These are phyloP conservation scores for Sindora glabra DNA, from an alignment of 306 rosid species.

Conservation along the genomic window DNA sequence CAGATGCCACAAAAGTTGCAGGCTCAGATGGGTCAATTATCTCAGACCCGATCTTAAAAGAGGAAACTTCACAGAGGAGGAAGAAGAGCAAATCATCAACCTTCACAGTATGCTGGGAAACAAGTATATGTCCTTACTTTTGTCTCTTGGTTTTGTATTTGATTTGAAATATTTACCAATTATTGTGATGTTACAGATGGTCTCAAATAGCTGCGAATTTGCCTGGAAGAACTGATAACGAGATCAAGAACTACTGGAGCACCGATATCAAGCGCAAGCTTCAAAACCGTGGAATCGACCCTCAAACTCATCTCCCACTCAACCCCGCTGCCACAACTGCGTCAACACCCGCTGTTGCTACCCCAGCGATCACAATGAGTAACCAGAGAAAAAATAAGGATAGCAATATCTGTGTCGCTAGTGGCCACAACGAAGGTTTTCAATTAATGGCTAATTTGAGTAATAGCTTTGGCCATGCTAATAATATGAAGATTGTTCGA, in stretches of 20 bases:
- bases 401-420: neutral
- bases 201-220: constrained; percentile 61
- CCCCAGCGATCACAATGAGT: neutral
- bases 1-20: constrained; percentile 72
- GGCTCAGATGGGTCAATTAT: constrained; percentile 70
- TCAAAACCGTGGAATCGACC: constrained; percentile 60
- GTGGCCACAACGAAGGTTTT: neutral
- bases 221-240: constrained; percentile 72
- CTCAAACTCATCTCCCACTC: constrained; percentile 60
- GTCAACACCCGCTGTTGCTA: neutral
- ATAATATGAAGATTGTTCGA: too few relatives aligned
- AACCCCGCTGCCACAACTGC: constrained; percentile 4
- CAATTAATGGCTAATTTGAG: neutral
- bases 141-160: neutral
- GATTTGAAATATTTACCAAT: neutral
- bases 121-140: constrained; percentile 37
- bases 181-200: constrained; percentile 39
- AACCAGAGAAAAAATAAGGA: neutral
- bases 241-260: constrained; percentile 73
- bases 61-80: constrained; percentile 66
- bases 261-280: constrained; percentile 66
- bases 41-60: constrained; percentile 68
- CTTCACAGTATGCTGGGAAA: constrained; percentile 74
- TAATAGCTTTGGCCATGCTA: neutral
- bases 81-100: constrained; percentile 66